Conservation (phyloP, 164 flowering plant genomes). For the Tetrastigma voinierianum region DNA sequence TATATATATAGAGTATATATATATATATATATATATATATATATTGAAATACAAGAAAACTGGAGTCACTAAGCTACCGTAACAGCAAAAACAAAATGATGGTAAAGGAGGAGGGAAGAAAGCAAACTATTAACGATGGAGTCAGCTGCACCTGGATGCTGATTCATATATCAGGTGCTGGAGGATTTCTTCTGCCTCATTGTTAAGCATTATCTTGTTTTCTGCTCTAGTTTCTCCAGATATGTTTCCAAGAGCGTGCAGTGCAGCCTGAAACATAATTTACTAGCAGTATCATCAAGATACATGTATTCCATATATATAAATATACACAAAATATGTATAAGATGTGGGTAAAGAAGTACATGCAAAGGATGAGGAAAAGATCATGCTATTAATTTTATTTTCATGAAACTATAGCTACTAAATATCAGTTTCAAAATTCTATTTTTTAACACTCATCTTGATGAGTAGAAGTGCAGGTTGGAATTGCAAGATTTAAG, state of each 20-base stretch:
- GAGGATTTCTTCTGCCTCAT: conserved; percentile 68
- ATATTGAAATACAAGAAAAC: not conserved
- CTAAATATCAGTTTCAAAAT: no score
- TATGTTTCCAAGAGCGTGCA: conserved; percentile 88
- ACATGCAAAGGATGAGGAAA: no score
- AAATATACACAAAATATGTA: no score
- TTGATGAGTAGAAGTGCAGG: no score
- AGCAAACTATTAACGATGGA: conserved; percentile 65
- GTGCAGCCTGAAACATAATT: conserved; percentile 63
- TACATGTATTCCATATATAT: not conserved
- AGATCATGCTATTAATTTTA: no score
- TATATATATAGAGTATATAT: no score
- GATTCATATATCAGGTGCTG: conserved; percentile 58
- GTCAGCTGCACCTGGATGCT: conserved; percentile 73
- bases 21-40: no score
- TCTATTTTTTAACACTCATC: no score
- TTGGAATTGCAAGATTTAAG: no score
- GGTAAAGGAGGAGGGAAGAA: not conserved
- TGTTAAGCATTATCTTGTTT: conserved; percentile 31
- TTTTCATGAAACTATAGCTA: no score
- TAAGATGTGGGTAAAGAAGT: no score
- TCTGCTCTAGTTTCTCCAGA: conserved; percentile 62
- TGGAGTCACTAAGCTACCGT: not conserved
- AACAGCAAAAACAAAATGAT: not conserved
- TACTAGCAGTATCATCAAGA: not conserved